Base-by-base conservation (phyloP, 306 rosid genomes). In the Fragaria ananassa region DNA sequence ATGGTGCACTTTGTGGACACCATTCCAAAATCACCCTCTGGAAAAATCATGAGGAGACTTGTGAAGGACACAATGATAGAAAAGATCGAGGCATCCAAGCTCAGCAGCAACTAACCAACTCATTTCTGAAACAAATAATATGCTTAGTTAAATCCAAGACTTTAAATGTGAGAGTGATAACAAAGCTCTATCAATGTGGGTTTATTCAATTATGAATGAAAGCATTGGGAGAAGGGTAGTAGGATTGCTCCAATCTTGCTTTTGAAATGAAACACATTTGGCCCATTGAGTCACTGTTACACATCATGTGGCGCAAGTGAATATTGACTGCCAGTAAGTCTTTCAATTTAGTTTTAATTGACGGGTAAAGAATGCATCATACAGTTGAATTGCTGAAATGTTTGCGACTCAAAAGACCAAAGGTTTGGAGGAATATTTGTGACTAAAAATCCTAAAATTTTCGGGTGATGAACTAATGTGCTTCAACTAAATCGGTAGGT, bases 1-100 rank as follows among this genome's bases (percentile, higher is more conserved):
- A 81, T 86, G 69, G 92, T 92, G 15, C 95, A 88, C 71, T 92
- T 95, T 79, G 97, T 90, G 71, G 93, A 90, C 21, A 18, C 81
- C 35, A 88, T 92, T 57, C 97, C 97, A 51, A 95, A 95, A 74
- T 95, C 99, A 56, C 97, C 96, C 63, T 92, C 97, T 9, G 99
- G 97, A 2, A 92, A 95, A 79, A 88, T 92, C 5, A 89, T 95
- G 99, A 90, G 97, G 73, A 87, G 99, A 82, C 85, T 92, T 14
- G 49, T 95, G 8, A 89, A 79, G 76, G 96, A 90, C 44, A 86
- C 58, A 74, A 85, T 82, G 91, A 69, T 82, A 29, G 78, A 89
- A 54, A 87, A 82, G 76, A 81, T 87, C 46, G 29, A 74, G 58
- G 19, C 85, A 80, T 71, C 49, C 87, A 56, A 63, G 74, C 41